phyloP scores from a whole-genome alignment of 2,329 filamentous ascomycete genomes.

The Sphaceloma murrayae region DNA sequence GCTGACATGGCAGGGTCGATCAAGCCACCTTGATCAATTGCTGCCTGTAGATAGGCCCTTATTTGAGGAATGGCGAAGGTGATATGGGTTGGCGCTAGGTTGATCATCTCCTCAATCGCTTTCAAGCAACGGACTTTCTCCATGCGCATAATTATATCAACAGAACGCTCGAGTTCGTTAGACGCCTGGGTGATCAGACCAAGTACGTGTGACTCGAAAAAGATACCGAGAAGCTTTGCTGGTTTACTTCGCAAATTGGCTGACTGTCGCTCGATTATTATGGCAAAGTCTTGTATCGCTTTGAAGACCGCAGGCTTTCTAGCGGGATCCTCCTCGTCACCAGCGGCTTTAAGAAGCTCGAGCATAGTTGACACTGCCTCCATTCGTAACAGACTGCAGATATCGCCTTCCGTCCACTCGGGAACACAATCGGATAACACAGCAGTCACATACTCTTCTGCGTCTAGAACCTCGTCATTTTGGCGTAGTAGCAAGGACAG shows the following conservation, averaged over 20 bases:
- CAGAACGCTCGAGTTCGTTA: slow-evolving; percentile 59
- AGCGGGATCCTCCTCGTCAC: slow-evolving; percentile 51
- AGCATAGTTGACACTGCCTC: slow-evolving; percentile 69
- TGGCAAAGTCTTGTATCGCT: slow-evolving; percentile 39
- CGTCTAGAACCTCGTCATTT: slow-evolving; percentile 47
- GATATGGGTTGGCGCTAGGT: slow-evolving; percentile 61
- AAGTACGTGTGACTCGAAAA: slow-evolving; percentile 74
- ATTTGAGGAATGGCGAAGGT: slow-evolving; percentile 84
- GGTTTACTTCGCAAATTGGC: slow-evolving; percentile 36
- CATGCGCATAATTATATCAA: slow-evolving; percentile 18
- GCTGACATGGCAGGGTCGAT: slow-evolving; percentile 69
- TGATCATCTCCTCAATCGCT: slow-evolving; percentile 82
- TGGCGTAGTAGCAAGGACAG: slow-evolving; percentile 51
- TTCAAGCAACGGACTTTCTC: slow-evolving; percentile 71
- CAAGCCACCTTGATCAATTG: slow-evolving; percentile 64
- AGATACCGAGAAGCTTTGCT: slow-evolving; percentile 55
- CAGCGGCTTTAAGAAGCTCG: slow-evolving; percentile 71
- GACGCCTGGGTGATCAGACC: slow-evolving; percentile 79
- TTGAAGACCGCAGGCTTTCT: slow-evolving; percentile 38
- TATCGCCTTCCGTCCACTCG: slow-evolving; percentile 54
- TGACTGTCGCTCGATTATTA: slow-evolving; percentile 41
- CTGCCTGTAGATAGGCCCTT: slow-evolving; percentile 81
- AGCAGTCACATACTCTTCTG: slow-evolving; percentile 58
- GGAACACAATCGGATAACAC: slow-evolving; percentile 59
- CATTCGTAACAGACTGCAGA: slow-evolving; percentile 60